Evolutionary conservation across 164 flowering plant genomes (phyloP).

Genomic region (Magnolia officinalis): DNA sequence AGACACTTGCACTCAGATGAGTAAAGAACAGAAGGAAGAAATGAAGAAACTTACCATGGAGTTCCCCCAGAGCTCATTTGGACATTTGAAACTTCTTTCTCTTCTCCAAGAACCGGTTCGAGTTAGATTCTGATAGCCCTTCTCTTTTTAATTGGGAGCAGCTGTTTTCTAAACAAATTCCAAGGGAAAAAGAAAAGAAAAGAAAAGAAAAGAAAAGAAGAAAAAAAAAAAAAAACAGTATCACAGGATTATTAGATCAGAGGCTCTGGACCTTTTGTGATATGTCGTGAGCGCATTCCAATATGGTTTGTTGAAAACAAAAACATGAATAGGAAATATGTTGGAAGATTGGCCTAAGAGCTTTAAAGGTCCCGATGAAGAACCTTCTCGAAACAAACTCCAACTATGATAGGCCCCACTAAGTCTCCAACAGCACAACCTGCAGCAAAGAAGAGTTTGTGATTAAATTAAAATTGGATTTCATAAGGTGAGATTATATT

Average conservation of each 20-base stretch:
- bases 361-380: slow-evolving; percentile 33
- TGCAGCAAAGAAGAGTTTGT: slow-evolving; percentile 21
- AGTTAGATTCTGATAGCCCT: background rate
- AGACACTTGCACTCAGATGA: no score
- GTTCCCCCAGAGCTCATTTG: no score
- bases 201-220: no score
- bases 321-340: background rate
- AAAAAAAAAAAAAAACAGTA: no score
- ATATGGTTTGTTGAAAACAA: background rate
- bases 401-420: slow-evolving; percentile 51
- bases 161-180: background rate
- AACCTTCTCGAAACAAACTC: slow-evolving; percentile 33
- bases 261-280: background rate
- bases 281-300: no score
- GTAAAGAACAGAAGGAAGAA: no score
- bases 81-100: background rate
- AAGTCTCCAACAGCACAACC: slow-evolving; percentile 77
- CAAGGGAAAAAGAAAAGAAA: background rate
- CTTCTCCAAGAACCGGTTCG: background rate
- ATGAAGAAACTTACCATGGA: no score
- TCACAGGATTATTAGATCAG: background rate
- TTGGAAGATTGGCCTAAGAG: background rate
- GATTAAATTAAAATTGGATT: no score
- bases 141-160: background rate
- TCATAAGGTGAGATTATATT: no score